Evolutionary conservation across 1,139 yeast genomes (phyloP).

Genomic region (Candida sp.): DNA sequence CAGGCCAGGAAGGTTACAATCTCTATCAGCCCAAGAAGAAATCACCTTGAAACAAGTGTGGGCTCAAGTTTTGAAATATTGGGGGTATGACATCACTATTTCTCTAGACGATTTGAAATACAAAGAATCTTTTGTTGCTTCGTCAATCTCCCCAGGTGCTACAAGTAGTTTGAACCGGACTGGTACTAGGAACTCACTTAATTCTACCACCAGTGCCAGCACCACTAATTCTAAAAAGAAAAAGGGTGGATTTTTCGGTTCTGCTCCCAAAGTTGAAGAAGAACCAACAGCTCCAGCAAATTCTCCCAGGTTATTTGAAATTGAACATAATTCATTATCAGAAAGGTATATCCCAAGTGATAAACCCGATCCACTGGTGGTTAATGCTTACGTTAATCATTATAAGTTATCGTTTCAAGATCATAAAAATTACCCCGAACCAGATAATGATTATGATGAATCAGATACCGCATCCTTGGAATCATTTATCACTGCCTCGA

Average conservation of each 20-base stretch:
- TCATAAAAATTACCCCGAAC: neutral
- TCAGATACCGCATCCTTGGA: constrained; percentile 19
- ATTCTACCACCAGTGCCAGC: constrained; percentile 15
- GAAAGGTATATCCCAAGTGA: constrained; percentile 24
- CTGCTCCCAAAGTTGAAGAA: neutral
- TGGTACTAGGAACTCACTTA: constrained; percentile 22
- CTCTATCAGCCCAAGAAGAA: constrained; percentile 39
- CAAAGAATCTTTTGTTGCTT: constrained; percentile 32
- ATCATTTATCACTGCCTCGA: constrained; percentile 36
- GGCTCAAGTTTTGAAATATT: constrained; percentile 34
- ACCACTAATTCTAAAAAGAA: constrained; percentile 19
- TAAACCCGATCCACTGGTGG: constrained; percentile 19
- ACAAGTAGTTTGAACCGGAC: constrained; percentile 23
- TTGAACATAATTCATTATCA: constrained; percentile 25
- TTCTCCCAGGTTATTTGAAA: constrained; percentile 24
- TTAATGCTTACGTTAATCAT: constrained; percentile 19
- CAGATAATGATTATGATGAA: neutral
- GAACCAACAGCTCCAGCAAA: constrained; percentile 11
- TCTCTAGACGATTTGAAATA: constrained; percentile 27
- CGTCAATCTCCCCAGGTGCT: constrained; percentile 19
- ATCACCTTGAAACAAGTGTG: constrained; percentile 38
- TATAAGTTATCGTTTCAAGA: constrained; percentile 22
- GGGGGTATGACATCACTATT: constrained; percentile 35
- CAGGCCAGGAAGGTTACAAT: constrained; percentile 40
- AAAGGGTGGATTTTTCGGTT: constrained; percentile 15